Percentiles rank a stretch among this genome's conserved stretches.
These are phyloP conservation scores for Pythium dissimile DNA, from an alignment of 352 stramenopile genomes.

Conservation along the genomic window DNA sequence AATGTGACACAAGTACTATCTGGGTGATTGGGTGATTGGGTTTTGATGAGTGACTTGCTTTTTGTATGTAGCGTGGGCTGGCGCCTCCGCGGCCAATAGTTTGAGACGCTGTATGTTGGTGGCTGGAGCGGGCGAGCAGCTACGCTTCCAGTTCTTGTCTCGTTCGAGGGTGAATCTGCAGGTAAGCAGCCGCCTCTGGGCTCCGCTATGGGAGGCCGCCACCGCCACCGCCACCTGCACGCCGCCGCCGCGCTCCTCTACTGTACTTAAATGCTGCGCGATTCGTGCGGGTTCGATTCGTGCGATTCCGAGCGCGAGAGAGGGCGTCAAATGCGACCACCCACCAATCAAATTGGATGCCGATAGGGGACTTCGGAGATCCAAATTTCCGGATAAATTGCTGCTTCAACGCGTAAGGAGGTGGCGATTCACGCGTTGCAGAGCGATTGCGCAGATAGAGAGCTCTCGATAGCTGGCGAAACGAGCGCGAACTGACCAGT, in stretches of 20 bases:
- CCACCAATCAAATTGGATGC: background rate
- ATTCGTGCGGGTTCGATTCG: background rate
- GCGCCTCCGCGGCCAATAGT: slow-evolving; percentile 80
- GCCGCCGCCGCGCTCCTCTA: background rate
- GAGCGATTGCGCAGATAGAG: too few relatives aligned
- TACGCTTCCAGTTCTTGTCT: slow-evolving; percentile 60
- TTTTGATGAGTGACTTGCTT: slow-evolving; percentile 40
- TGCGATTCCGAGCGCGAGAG: background rate
- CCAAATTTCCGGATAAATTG: too few relatives aligned
- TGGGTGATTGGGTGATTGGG: slow-evolving; percentile 15
- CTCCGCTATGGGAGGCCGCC: background rate
- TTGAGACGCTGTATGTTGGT: slow-evolving; percentile 32
- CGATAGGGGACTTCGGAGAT: background rate
- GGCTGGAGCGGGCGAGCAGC: slow-evolving; percentile 6
- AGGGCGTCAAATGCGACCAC: background rate
- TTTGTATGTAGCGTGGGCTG: slow-evolving; percentile 48
- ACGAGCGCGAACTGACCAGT: too few relatives aligned
- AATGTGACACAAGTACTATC: background rate
- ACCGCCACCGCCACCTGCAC: background rate
- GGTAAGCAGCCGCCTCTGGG: slow-evolving; percentile 9
- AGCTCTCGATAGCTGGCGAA: too few relatives aligned
- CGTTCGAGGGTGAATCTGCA: slow-evolving; percentile 30
- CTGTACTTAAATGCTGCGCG: background rate
- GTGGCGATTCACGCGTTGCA: too few relatives aligned
- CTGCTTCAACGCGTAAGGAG: too few relatives aligned